These are phyloP conservation scores for Xylaria arbuscula DNA, from an alignment of 2,329 filamentous ascomycete species.

Conservation along the genomic window DNA sequence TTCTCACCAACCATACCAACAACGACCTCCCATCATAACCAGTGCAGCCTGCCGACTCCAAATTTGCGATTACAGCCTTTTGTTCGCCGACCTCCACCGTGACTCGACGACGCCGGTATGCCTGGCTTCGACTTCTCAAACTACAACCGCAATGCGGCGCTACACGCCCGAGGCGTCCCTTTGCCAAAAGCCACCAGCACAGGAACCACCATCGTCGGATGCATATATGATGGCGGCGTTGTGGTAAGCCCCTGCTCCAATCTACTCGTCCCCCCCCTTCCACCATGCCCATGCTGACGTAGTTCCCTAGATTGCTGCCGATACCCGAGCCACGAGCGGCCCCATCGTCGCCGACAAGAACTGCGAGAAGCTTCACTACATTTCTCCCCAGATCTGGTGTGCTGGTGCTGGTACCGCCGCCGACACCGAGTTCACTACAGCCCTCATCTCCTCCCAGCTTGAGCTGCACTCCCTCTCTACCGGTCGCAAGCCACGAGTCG, in stretches of 20 bases:
- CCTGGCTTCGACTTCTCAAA: constrained; percentile 99
- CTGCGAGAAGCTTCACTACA: constrained; percentile 99
- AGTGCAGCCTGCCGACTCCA: background rate
- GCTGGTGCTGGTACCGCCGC: constrained; percentile 97
- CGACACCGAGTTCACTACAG: constrained; percentile 98
- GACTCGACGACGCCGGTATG: constrained; percentile 68
- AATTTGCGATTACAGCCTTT: background rate
- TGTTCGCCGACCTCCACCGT: constrained; percentile 1
- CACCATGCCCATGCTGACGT: constrained; percentile 33
- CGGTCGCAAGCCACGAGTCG: constrained; percentile 94
- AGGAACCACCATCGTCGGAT: constrained; percentile 98
- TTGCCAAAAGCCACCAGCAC: constrained; percentile 98
- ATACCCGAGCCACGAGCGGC: constrained; percentile 95
- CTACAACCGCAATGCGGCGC: constrained; percentile 97
- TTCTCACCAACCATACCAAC: constrained; percentile 9
- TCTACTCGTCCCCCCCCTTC: background rate
- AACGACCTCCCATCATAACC: background rate
- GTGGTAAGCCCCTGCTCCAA: constrained; percentile 72
- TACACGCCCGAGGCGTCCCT: constrained; percentile 93
- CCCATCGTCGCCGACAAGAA: constrained; percentile 99
- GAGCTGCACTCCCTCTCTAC: constrained; percentile 97
- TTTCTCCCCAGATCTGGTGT: constrained; percentile 98
- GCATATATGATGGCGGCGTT: constrained; percentile 94
- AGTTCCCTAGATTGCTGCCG: constrained; percentile 82
- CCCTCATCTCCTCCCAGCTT: constrained; percentile 97